Percentiles rank a stretch among this genome's conserved stretches.
Evolutionary conservation across 192 early-diverging fungal genomes (phyloP).

Genomic region (Coemansia sp.): DNA sequence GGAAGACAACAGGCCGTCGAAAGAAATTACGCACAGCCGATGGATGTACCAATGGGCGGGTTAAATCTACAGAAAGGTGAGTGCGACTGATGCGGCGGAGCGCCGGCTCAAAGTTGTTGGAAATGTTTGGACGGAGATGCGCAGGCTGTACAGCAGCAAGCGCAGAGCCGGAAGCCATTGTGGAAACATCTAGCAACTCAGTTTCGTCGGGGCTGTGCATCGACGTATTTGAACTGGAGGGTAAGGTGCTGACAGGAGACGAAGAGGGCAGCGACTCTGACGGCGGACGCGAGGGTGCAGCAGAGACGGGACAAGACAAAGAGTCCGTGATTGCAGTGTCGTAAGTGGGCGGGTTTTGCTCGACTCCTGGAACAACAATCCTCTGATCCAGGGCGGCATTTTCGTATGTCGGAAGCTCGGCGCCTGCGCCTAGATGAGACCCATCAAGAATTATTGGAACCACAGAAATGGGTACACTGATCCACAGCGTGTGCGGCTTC

Average conservation of each 20-base stretch:
- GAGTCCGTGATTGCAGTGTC: constrained; percentile 28
- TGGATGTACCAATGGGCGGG: constrained; percentile 29
- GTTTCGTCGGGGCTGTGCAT: constrained; percentile 14
- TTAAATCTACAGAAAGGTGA: constrained; percentile 17
- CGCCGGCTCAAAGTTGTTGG: neutral
- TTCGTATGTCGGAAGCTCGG: constrained; percentile 42
- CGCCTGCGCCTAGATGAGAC: constrained; percentile 8
- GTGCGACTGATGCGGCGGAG: constrained; percentile 18
- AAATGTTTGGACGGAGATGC: neutral
- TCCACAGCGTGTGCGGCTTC: constrained; percentile 42
- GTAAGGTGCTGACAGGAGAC: neutral
- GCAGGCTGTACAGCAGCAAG: neutral
- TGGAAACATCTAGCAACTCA: constrained; percentile 1
- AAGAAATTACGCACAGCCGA: constrained; percentile 31
- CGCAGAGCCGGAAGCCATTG: neutral
- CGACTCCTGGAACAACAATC: constrained; percentile 22
- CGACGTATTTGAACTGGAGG: constrained; percentile 12
- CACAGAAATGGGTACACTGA: constrained; percentile 49
- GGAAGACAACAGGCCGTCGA: constrained; percentile 40
- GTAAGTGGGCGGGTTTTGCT: constrained; percentile 41
- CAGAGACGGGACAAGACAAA: constrained; percentile 5
- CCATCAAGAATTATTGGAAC: constrained; percentile 37
- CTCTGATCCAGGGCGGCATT: constrained; percentile 36
- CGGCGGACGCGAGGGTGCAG: neutral
- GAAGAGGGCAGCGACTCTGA: neutral